phyloP scores from a whole-genome alignment of 1,284 basidiomycete genomes.

The Papiliotrema nemorosa region DNA sequence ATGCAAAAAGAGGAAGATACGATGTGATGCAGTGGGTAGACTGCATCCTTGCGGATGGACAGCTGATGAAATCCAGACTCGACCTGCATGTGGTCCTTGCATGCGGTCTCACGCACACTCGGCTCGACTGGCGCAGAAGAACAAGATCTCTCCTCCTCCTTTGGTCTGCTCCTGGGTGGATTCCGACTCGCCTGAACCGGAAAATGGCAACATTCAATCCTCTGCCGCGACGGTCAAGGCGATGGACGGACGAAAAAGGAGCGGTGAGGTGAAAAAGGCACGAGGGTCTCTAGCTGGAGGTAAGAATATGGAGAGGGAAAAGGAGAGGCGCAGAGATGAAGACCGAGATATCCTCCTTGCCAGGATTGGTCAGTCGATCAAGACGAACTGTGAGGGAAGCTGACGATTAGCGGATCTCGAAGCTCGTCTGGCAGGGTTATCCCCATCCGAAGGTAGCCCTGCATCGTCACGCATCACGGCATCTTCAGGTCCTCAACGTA shows the following conservation, averaged over 20 bases:
- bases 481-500: background rate
- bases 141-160: conserved; percentile 23
- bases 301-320: conserved; percentile 17
- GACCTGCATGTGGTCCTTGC: conserved; percentile 41
- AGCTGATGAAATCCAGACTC: conserved; percentile 12
- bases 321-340: conserved; percentile 22
- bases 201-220: background rate
- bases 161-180: conserved; percentile 40
- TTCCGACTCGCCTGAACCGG: background rate
- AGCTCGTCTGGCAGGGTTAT: conserved; percentile 23
- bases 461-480: background rate
- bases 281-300: background rate
- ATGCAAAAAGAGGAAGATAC: conserved; percentile 47
- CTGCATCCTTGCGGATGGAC: background rate
- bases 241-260: conserved; percentile 5
- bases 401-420: conserved; percentile 37
- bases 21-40: conserved; percentile 39
- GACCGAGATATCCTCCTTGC: conserved; percentile 28
- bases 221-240: background rate
- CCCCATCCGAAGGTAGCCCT: conserved; percentile 10
- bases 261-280: background rate
- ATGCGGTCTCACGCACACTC: conserved; percentile 45
- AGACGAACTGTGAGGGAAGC: background rate
- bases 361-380: conserved; percentile 19
- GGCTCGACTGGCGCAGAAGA: conserved; percentile 36